Evolutionary conservation across 441 rosid genomes (phyloP), one percentile per base, ranked within the genome.

Genomic region (Croton laevigatus): DNA sequence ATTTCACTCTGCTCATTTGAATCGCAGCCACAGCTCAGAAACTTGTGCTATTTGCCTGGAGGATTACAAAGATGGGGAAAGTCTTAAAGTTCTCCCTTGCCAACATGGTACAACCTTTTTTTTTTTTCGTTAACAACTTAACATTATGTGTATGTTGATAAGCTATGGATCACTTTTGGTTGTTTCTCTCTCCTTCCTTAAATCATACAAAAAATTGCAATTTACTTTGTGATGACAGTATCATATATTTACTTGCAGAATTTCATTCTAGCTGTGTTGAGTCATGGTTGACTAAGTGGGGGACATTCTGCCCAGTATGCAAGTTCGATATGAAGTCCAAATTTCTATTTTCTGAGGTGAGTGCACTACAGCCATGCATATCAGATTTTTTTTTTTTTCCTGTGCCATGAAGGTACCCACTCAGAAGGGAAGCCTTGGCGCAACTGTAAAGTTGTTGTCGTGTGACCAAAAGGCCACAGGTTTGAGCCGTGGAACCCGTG

Each of bases 41-140:
- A 88, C 93, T 22, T 89, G 97, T 80, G 84, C 89, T 1, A 86
- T 89, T 46, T 91, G 96, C 75, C 92, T 89, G 36, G 96, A 88
- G 83, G 91, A 91, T 79, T 91, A 87, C 74, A 77, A 72, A 72
- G 81, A 85, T 70, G 94, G 89, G 65, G 92, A 89, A 78, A 71
- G 52, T 76, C 80, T 91, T 57, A 89, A 84, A 76, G 74, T 85
- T 72, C 94, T 89, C 4, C 96, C 94, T 34, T 87, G 94, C 82
- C 86, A 86, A 68, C 96, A 89, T 61, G 91, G 97, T 89, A 80
- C 1, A 77, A 53, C 62, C 34, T 19, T 13, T 4, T 69, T 14
- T 34, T 4, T 19, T 60, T 3, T 27, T 27, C 2, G 32, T 27
- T 27, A 27, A 27, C 32, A 27, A 27, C 32, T 27, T 27, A 27